Percentiles rank a stretch among this genome's conserved stretches.
These are phyloP conservation scores for Colletotrichum lupini DNA, from an alignment of 2,329 filamentous ascomycete species.

Conservation along the genomic window DNA sequence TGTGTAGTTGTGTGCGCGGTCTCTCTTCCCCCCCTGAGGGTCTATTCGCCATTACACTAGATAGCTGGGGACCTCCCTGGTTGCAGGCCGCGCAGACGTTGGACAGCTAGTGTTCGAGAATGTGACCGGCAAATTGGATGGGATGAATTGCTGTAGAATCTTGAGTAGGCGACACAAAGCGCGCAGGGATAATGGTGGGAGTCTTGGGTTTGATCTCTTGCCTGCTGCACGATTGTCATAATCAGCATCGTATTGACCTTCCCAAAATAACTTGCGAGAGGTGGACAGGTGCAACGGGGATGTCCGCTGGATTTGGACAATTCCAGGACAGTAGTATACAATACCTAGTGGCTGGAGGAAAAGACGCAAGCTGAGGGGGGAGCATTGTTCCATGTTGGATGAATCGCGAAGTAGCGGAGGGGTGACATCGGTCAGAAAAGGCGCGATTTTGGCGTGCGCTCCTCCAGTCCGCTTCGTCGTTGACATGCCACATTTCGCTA, in stretches of 20 bases:
- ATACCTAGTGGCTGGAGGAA: not conserved
- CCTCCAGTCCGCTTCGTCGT: not conserved
- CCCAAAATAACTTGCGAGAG: not conserved
- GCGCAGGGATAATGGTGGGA: constrained; percentile 25
- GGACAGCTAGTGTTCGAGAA: constrained; percentile 15
- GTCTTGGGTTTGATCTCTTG: constrained; percentile 11
- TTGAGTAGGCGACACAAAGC: not conserved
- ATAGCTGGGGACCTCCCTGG: constrained; percentile 8
- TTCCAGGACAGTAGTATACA: not conserved
- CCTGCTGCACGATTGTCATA: constrained; percentile 19
- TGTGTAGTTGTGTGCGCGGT: not conserved
- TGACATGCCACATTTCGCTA: not conserved
- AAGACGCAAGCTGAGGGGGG: not conserved
- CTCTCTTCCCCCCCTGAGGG: not conserved
- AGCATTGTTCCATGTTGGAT: not conserved
- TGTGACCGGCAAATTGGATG: constrained; percentile 25
- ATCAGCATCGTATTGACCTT: constrained; percentile 11
- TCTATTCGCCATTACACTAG: constrained; percentile 5
- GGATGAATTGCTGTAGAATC: constrained; percentile 24
- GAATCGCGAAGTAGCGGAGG: not conserved
- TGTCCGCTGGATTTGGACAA: not conserved
- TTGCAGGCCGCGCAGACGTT: constrained; percentile 5
- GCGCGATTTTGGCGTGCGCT: not conserved
- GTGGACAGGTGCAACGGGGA: not conserved
- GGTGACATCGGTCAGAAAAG: not conserved